Conservation (phyloP, 164 flowering plant species). For the Amborella trichopoda region DNA sequence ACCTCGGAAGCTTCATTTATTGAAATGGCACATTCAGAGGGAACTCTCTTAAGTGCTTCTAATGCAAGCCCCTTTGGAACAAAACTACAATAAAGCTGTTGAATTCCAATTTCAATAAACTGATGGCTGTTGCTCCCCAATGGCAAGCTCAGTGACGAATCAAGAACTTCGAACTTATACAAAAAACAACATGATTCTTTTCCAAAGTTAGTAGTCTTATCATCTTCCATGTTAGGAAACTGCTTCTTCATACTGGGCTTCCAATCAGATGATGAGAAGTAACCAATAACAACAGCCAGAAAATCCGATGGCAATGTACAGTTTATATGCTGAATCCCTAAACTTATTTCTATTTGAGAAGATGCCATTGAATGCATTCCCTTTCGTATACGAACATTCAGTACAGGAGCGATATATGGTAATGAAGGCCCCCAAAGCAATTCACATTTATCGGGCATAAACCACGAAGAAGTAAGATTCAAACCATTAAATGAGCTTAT, state of each 20-base stretch:
- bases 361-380: conserved; percentile 7
- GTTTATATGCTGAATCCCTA: conserved; percentile 63
- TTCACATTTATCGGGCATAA: conserved; percentile 20
- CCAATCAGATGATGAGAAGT: conserved; percentile 83
- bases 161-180: conserved; percentile 63
- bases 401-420: conserved; percentile 32
- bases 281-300: conserved; percentile 70
- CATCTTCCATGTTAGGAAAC: conserved; percentile 5
- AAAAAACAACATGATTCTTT: conserved; percentile 2
- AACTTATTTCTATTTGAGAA: conserved; percentile 39
- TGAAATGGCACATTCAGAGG: conserved; percentile 39
- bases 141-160: conserved; percentile 47
- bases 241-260: conserved; percentile 14
- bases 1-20: conserved; percentile 17
- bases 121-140: conserved; percentile 22
- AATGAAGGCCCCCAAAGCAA: conserved; percentile 56
- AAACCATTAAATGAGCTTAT: conserved; percentile 50
- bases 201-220: conserved; percentile 6
- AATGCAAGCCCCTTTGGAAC: conserved; percentile 9
- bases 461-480: conserved; percentile 57
- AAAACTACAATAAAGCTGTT: conserved; percentile 41
- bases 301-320: conserved; percentile 64
- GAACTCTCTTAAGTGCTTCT: conserved; percentile 30
- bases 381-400: conserved; percentile 52
- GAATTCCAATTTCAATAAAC: conserved; percentile 46